Conservation (phyloP, 2,329 filamentous ascomycete genomes). For the Penicillium polonicum region DNA sequence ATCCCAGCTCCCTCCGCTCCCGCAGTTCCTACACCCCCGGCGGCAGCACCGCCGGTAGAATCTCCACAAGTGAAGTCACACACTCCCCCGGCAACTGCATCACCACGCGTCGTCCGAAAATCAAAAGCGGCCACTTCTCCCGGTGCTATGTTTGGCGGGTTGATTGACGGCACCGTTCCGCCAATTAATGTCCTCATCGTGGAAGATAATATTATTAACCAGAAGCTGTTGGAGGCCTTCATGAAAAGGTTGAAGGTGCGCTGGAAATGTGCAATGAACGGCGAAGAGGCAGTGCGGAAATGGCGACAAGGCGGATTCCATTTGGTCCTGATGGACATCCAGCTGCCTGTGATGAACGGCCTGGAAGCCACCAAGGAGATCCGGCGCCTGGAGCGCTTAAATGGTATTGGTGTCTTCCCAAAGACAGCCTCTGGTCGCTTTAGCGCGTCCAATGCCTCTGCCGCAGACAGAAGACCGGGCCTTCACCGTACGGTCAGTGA, state of each 20-base stretch:
- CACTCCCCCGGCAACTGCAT: slow-evolving; percentile 44
- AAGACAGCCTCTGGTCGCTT: slow-evolving; percentile 60
- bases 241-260: slow-evolving; percentile 94
- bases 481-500: slow-evolving; percentile 30
- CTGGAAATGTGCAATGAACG: slow-evolving; percentile 97
- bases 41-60: slow-evolving; percentile 35
- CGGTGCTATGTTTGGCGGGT: slow-evolving; percentile 53
- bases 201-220: slow-evolving; percentile 97
- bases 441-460: slow-evolving; percentile 36
- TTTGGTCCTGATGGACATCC: slow-evolving; percentile 97
- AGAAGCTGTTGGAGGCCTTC: slow-evolving; percentile 89
- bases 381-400: slow-evolving; percentile 79
- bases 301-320: slow-evolving; percentile 94
- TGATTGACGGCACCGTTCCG: slow-evolving; percentile 79
- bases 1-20: slow-evolving; percentile 26
- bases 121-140: slow-evolving; percentile 34
- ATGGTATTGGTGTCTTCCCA: slow-evolving; percentile 87
- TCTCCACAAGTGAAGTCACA: slow-evolving; percentile 37
- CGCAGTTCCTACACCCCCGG: slow-evolving; percentile 33
- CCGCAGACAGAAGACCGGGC: slow-evolving; percentile 20
- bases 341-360: slow-evolving; percentile 93
- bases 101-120: slow-evolving; percentile 48
- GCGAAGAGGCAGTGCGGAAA: slow-evolving; percentile 85
- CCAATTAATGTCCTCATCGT: slow-evolving; percentile 97
- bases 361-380: slow-evolving; percentile 95